phyloP scores from a whole-genome alignment of 345 rosid genomes.

The Bruguiera sexangula region DNA sequence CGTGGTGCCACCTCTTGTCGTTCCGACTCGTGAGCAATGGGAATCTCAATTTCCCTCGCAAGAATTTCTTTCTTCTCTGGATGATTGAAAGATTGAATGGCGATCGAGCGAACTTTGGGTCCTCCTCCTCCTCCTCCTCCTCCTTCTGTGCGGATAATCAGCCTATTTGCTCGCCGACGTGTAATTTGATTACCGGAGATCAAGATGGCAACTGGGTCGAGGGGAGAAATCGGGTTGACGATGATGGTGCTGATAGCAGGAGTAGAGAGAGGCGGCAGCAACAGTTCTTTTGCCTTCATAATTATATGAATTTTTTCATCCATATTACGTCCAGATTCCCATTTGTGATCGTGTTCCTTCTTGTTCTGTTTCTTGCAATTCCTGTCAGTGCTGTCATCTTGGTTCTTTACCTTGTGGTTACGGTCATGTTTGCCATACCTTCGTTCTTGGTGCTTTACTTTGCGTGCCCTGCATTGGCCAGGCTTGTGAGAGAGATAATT shows the following conservation, averaged over 20 bases:
- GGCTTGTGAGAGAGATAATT: slow-evolving; percentile 76
- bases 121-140: slow-evolving; percentile 23
- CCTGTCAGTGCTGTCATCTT: slow-evolving; percentile 80
- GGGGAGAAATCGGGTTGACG: slow-evolving; percentile 11
- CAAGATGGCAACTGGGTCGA: slow-evolving; percentile 22
- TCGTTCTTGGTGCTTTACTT: slow-evolving; percentile 79
- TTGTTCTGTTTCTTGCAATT: slow-evolving; percentile 65
- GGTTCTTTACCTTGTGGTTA: slow-evolving; percentile 67
- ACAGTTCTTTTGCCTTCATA: slow-evolving; percentile 48
- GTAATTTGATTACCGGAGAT: slow-evolving; percentile 16
- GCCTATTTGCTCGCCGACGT: slow-evolving; percentile 18
- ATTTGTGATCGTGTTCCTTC: slow-evolving; percentile 62
- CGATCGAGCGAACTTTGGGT: slow-evolving; percentile 36
- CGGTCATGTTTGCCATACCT: slow-evolving; percentile 68
- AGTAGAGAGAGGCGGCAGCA: slow-evolving; percentile 16
- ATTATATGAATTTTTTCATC: slow-evolving; percentile 59
- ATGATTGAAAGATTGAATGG: slow-evolving; percentile 88
- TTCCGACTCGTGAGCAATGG: slow-evolving; percentile 69
- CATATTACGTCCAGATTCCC: slow-evolving; percentile 82
- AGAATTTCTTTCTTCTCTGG: slow-evolving; percentile 84
- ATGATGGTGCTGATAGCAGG: neutral
- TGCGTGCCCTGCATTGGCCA: slow-evolving; percentile 71
- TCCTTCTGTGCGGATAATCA: slow-evolving; percentile 17
- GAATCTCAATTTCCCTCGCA: slow-evolving; percentile 64
- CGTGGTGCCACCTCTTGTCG: slow-evolving; percentile 80